Base-by-base conservation (phyloP, 1,284 basidiomycete genomes). In the Ustilago esculenta region DNA sequence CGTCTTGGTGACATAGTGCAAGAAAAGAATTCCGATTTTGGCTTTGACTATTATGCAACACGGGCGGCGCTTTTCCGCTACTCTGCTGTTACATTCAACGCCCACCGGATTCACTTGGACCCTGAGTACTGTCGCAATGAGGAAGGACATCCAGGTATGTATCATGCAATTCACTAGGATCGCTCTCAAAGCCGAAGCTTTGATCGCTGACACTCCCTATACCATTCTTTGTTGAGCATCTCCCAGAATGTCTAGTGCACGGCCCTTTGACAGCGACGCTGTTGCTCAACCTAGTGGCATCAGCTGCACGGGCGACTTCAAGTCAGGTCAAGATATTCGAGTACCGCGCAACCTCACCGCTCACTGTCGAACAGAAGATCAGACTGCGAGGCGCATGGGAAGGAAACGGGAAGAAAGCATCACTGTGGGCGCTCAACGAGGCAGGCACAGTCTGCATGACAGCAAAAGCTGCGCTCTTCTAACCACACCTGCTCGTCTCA, bases 31-130 rank as follows among this genome's bases (percentile, higher is more conserved):
- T 70, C 60, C 10, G 53, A 70, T 18, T 70, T 70, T 40, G 67
- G 61, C 29, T 70, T 65, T 18, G 54, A 70, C 46, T 70, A 65
- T 39, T 50, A 56, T 21, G 61, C 68, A 10, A 66, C 68, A 6
- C 52, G 70, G 24, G 57, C 68, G 0, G 72, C 56, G 1, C 73
- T 80, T 7, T 82, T 79, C 44, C 53, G 79, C n/a, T 80, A 78
- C 55, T 75, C 72, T 8, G 79, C 79, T 1, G 66, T 75, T 10
- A 80, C 77, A 0, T 80, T 74, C 65, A 80, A 79, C 50, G 72
- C 76, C 0, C 77, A 79, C 39, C 68, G 69, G 11, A 79, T 80
- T 35, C 79, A 80, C 33, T 57, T 76, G 18, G 77, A 79, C 27
- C 49, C 75, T 1, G 41, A 60, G 21, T 80, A 78, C 56, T 75